Percentiles rank a stretch among this genome's conserved stretches.
Conservation (phyloP, 768 basidiomycete genomes). For the Suillus tomentosus region DNA sequence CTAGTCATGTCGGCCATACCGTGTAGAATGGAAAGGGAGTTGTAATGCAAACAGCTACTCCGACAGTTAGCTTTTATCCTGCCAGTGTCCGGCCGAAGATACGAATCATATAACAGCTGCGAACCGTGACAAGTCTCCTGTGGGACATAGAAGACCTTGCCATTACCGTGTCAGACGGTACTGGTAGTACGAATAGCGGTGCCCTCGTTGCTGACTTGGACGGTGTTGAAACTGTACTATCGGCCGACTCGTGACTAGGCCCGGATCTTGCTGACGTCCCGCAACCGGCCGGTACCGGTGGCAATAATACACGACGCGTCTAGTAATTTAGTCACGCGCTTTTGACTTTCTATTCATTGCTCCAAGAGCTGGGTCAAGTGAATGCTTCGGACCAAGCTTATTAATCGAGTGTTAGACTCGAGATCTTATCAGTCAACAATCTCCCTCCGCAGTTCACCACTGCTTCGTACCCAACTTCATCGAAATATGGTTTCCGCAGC, state of each 20-base stretch:
- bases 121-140: background rate
- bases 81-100: background rate
- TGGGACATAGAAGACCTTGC: too few relatives aligned
- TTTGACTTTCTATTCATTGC: background rate
- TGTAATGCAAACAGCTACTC: background rate
- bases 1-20: background rate
- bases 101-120: background rate
- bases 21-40: background rate
- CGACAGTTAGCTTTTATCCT: background rate
- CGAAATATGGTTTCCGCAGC: slow-evolving; percentile 38
- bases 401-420: slow-evolving; percentile 14
- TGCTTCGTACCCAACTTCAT: background rate
- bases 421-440: slow-evolving; percentile 12
- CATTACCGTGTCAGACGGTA: too few relatives aligned
- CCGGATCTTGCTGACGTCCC: background rate
- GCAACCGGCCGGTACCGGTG: background rate
- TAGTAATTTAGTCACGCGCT: background rate
- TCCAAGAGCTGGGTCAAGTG: background rate
- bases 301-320: background rate
- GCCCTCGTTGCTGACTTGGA: too few relatives aligned
- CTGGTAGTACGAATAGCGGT: too few relatives aligned
- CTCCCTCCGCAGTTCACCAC: background rate
- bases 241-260: background rate
- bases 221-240: background rate
- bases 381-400: slow-evolving; percentile 14